Evolutionary conservation across 371 early-diverging fungal species (phyloP), one percentile per base, ranked within the genome.

Genomic region (Smittium culicis): DNA sequence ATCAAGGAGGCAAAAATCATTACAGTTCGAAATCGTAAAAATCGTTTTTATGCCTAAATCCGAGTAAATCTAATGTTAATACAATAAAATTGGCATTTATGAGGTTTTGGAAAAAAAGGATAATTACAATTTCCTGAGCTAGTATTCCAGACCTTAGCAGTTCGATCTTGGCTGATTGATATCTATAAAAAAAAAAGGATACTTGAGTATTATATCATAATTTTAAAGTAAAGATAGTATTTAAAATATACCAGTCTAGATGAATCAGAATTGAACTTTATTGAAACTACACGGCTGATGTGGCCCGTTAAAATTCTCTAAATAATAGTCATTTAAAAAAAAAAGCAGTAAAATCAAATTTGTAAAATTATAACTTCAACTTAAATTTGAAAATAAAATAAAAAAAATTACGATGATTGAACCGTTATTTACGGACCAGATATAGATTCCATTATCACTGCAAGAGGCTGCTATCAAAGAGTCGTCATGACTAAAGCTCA

Each of bases 221-320:
- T 11, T 65, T 16, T 25, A 27, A 54, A 5, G 2, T 32, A 35
- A 29, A 66, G 16, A 54, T 56, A 34, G 27, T 17, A 34, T 27
- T 66, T 75, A 45, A 45, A 11, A 5, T 8, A 25, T 79, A 91
- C 90, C 69, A 97, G 86, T 63, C 84, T 81, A 70, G 83, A 84
- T 2, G 88, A 82, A 69, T 91, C 89, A 0, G 83, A 75, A 66
- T 80, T 89, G 65, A 97, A 96, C 71, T 86, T 85, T 0, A 94
- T 92, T 11, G 90, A 78, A 71, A 83, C 90, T 0, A 97, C 93
- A 74, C 92, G 90, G 30, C 94, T 94, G 57, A 93, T 88, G 77
- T 97, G 98, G 0, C 98, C 96, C 0, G 93, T 93, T 70, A 97
- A 80, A 16, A 95, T 91, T 70, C 91, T 90, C 90, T 92, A 77